Percentiles rank a stretch among this genome's conserved stretches.
phyloP scores from a whole-genome alignment of 1,284 basidiomycete species.

The Pseudozyma thailandica region DNA sequence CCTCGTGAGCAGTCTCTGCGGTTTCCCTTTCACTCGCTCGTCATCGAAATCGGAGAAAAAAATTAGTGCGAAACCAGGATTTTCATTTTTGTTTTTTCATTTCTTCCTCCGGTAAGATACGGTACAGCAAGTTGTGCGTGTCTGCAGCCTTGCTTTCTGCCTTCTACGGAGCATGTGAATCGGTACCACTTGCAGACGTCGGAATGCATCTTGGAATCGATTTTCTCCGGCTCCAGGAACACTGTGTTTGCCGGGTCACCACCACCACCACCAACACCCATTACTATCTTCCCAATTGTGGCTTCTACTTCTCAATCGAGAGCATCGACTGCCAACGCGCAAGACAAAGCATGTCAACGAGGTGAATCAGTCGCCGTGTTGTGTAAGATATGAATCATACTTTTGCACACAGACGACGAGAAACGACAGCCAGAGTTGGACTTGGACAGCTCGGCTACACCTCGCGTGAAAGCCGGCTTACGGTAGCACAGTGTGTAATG shows the following conservation, averaged over 20 bases:
- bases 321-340: too few relatives aligned
- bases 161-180: slow-evolving; percentile 26
- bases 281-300: too few relatives aligned
- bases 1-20: too few relatives aligned
- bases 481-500: slow-evolving; percentile 7
- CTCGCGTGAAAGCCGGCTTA: slow-evolving; percentile 46
- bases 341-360: not conserved
- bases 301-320: too few relatives aligned
- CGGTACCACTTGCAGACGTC: slow-evolving; percentile 1
- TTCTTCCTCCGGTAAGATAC: slow-evolving; percentile 5
- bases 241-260: slow-evolving; percentile 12
- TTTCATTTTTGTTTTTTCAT: not conserved
- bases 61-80: not conserved
- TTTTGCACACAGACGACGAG: slow-evolving; percentile 1
- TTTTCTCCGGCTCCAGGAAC: slow-evolving; percentile 7
- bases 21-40: slow-evolving; percentile 5
- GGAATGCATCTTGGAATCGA: slow-evolving; percentile 21
- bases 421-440: not conserved
- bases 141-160: too few relatives aligned
- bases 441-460: slow-evolving; percentile 23
- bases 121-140: not conserved
- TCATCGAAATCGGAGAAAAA: slow-evolving; percentile 35
- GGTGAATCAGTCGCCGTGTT: not conserved
- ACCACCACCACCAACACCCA: not conserved
- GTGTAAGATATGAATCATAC: slow-evolving; percentile 13